Base-by-base conservation (phyloP, 2,329 filamentous ascomycete genomes). In the Xylariaceae sp. region DNA sequence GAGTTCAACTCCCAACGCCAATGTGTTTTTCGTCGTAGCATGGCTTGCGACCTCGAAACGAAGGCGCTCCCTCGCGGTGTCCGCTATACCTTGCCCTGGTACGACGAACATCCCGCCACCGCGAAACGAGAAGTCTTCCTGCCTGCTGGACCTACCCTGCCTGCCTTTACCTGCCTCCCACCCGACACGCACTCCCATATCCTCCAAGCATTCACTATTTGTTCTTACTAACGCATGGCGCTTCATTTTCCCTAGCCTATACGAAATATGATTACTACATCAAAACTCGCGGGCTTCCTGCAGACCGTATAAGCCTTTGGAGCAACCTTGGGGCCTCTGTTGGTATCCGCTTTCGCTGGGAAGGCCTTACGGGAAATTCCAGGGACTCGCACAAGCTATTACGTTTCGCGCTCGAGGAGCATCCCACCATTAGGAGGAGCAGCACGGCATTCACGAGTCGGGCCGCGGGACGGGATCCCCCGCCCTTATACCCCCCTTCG, bases 351-450 rank as follows among this genome's bases (percentile, higher is more conserved):
- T 69, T 76, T 47, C 59, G 57, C 55, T 66, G 71, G 61, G 54
- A 55, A 16, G 73, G 75, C 16, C 55, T 45, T 7, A 70, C 68
- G 19, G 75, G 75, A 8, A 71, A 68, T 41, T 68, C 71, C 12
- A 67, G 68, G 32, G 62, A 66, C 49, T 67, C 68, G 2, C 75
- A 77, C 60, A 69, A 71, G 50, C 67, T 78, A n/a, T 58, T 75
- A 17, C 65, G 70, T 12, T 64, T 73, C 17, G 67, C 69, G 7
- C 63, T 70, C 16, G 58, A 63, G 27, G 41, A 50, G 29, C 37
- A 47, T 14, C 56, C 60, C 5, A 58, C 56, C 1, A 51, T 53
- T 48, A 35, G 54, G 40, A 35, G 54, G 40, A 43, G 59, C 47
- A 53, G 59, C 64, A 48, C 46, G 2, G 41, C 46, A 33, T 42